A percentile compares a stretch with the other conserved stretches of the same genome.
These are phyloP conservation scores for Aspergillus egyptiacus DNA, from an alignment of 495 filamentous ascomycete genomes.

Conservation along the genomic window DNA sequence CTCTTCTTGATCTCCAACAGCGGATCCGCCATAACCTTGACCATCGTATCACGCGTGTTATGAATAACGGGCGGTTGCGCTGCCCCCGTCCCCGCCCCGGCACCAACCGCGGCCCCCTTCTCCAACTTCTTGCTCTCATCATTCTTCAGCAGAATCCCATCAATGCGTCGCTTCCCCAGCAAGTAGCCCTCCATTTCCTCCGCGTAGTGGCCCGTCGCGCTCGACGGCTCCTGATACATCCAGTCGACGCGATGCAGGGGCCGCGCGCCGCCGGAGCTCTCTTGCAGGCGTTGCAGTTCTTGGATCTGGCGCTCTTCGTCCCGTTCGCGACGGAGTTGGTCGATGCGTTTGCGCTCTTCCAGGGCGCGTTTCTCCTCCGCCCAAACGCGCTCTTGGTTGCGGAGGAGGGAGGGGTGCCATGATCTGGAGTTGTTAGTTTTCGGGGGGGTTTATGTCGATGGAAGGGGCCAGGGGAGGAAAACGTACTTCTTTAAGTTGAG, in stretches of 20 bases:
- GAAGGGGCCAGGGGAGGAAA: not conserved
- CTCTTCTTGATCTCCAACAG: conserved; percentile 85
- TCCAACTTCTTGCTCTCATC: conserved; percentile 72
- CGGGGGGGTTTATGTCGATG: not conserved
- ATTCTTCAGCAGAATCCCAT: conserved; percentile 74
- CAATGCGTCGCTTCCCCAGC: conserved; percentile 85
- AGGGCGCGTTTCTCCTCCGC: conserved; percentile 87
- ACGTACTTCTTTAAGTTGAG: conserved; percentile 84
- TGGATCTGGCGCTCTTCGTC: conserved; percentile 90
- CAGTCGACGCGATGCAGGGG: conserved; percentile 81
- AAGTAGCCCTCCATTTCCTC: conserved; percentile 95
- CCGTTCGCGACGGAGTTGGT: conserved; percentile 81
- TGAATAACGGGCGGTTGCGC: conserved; percentile 51
- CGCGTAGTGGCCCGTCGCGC: conserved; percentile 69
- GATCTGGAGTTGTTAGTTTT: conserved; percentile 39
- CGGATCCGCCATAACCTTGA: conserved; percentile 85
- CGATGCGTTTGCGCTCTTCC: conserved; percentile 86
- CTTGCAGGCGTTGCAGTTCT: conserved; percentile 84
- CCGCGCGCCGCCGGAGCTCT: conserved; percentile 75
- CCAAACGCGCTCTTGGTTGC: conserved; percentile 81
- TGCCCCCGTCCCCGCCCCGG: conserved; percentile 53
- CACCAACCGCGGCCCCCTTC: conserved; percentile 67
- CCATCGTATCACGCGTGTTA: conserved; percentile 66
- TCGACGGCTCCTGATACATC: conserved; percentile 90
- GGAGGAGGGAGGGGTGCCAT: conserved; percentile 82